phyloP scores from a whole-genome alignment of 306 rosid species.

The Quercus alba region DNA sequence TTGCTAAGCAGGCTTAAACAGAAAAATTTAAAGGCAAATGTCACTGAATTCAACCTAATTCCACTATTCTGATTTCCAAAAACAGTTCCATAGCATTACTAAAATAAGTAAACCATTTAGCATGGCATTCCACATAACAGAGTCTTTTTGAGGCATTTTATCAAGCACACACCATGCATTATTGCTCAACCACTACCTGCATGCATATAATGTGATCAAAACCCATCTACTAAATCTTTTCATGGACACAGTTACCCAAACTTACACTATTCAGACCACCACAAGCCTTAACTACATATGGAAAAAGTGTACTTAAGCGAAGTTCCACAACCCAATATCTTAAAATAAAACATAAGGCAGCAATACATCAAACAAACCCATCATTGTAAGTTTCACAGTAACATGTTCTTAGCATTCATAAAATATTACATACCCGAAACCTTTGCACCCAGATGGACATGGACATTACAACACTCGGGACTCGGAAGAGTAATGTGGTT shows the following conservation, averaged over 20 bases:
- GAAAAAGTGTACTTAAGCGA: constrained; percentile 83
- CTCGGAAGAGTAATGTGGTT: no score
- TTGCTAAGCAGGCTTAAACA: constrained; percentile 48
- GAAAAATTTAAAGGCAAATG: constrained; percentile 55
- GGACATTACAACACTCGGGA: no score
- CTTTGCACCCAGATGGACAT: no score
- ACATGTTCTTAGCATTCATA: no score
- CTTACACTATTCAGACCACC: constrained; percentile 56
- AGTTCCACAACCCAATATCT: constrained; percentile 60
- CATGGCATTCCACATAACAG: no score
- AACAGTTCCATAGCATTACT: no score
- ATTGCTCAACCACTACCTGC: constrained; percentile 35
- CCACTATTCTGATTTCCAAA: no score
- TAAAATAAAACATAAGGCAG: constrained; percentile 58
- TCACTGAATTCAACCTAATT: constrained; percentile 45
- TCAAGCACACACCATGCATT: no score
- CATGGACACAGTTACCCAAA: constrained; percentile 53
- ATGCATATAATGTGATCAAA: constrained; percentile 56
- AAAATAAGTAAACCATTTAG: no score
- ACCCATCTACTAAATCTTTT: constrained; percentile 41
- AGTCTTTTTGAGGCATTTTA: no score
- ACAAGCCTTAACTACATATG: constrained; percentile 73
- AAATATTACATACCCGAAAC: no score
- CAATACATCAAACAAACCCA: constrained; percentile 46
- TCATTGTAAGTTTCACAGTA: constrained; percentile 18